phyloP scores from a whole-genome alignment of 805 yeast species.

The Candida awuae region DNA sequence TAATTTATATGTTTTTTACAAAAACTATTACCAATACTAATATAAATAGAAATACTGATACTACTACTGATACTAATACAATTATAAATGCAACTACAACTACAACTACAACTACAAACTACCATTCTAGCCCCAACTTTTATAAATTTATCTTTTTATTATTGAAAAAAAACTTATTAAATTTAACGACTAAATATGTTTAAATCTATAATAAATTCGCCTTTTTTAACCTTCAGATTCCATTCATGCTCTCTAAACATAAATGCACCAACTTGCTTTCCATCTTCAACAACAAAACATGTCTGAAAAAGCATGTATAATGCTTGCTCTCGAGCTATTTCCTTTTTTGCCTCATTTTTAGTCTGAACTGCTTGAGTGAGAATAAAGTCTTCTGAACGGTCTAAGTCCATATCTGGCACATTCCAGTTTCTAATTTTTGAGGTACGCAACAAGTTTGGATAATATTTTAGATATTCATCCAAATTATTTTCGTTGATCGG shows the following conservation, averaged over 20 bases:
- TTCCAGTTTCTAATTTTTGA: conserved; percentile 25
- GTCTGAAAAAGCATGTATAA: conserved; percentile 39
- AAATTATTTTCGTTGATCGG: conserved; percentile 20
- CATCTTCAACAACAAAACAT: conserved; percentile 23
- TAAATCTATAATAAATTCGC: conserved; percentile 10
- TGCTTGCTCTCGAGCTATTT: conserved; percentile 32
- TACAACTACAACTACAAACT: too few relatives aligned
- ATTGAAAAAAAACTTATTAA: too few relatives aligned
- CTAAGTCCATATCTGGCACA: conserved; percentile 41
- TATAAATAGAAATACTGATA: too few relatives aligned
- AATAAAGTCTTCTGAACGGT: conserved; percentile 53
- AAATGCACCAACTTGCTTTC: conserved; percentile 32
- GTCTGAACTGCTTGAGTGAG: conserved; percentile 40
- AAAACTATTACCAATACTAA: too few relatives aligned
- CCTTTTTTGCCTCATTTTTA: conserved; percentile 26
- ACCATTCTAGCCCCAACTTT: too few relatives aligned
- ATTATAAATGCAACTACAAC: too few relatives aligned
- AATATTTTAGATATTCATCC: conserved; percentile 4
- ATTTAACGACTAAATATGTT: conserved; percentile 4
- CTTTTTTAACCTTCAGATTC: conserved; percentile 29
- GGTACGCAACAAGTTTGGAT: conserved; percentile 15
- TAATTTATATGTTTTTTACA: background rate
- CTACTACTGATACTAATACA: too few relatives aligned
- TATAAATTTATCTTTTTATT: too few relatives aligned
- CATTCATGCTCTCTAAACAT: conserved; percentile 37